Conservation (phyloP, 2,329 filamentous ascomycete species). For the Pseudogymnoascus pannorum region DNA sequence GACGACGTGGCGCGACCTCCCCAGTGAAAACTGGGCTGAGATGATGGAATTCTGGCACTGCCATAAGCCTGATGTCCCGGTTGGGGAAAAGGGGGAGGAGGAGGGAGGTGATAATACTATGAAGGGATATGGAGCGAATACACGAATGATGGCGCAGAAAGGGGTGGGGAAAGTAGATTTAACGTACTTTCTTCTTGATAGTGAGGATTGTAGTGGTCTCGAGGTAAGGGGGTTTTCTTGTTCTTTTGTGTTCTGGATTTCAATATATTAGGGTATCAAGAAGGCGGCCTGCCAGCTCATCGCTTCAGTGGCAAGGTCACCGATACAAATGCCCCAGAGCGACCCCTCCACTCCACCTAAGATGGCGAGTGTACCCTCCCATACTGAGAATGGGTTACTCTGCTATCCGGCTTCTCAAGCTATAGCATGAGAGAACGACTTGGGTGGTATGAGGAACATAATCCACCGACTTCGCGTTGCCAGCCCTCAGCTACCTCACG, state of each 20-base stretch:
- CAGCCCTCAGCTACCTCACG: slow-evolving; percentile 15
- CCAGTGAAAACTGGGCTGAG: slow-evolving; percentile 96
- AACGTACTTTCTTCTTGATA: slow-evolving; percentile 64
- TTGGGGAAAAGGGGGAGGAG: slow-evolving; percentile 18
- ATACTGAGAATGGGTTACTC: slow-evolving; percentile 36
- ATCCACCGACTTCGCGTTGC: slow-evolving; percentile 15
- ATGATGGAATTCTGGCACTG: slow-evolving; percentile 99
- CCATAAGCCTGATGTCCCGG: slow-evolving; percentile 71
- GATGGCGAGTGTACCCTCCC: slow-evolving; percentile 32
- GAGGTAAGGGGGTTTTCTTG: slow-evolving; percentile 31
- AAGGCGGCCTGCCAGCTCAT: slow-evolving; percentile 51
- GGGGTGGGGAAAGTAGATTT: slow-evolving; percentile 75
- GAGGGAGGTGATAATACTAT: slow-evolving; percentile 36
- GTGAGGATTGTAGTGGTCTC: slow-evolving; percentile 52
- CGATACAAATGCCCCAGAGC: slow-evolving; percentile 64
- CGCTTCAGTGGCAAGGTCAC: slow-evolving; percentile 49
- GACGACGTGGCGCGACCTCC: slow-evolving; percentile 77
- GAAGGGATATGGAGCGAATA: slow-evolving; percentile 80
- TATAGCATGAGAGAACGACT: slow-evolving; percentile 35
- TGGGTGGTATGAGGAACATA: slow-evolving; percentile 45
- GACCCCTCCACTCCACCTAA: slow-evolving; percentile 29
- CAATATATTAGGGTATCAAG: slow-evolving; percentile 44
- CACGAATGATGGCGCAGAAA: slow-evolving; percentile 57
- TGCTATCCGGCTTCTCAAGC: slow-evolving; percentile 16
- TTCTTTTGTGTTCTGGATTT: slow-evolving; percentile 14